Base-by-base conservation (phyloP, 148 eudicot genomes). In the Oxyria digyna region DNA sequence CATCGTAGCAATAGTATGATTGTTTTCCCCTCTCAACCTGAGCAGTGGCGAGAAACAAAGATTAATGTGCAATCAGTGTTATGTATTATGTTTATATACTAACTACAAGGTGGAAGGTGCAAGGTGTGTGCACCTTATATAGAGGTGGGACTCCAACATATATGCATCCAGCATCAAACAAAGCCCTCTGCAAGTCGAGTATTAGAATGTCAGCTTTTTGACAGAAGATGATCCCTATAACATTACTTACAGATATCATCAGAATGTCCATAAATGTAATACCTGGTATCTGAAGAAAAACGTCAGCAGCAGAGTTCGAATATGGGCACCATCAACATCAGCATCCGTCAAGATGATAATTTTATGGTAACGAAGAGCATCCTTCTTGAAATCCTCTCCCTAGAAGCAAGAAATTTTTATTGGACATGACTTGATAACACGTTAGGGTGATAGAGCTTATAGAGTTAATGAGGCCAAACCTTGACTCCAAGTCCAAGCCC, bases 311-410 rank as follows among this genome's bases (percentile, higher is more conserved):
- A 94, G 68, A 21, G 98, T 94, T 54, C 98, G 84, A 48, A 94
- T 94, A 75, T 94, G 98, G 71, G 98, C 98, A 63, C 98, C 98
- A 87, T 94, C 98, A 23, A 94, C 98, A 67, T 94, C 98, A 75
- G 98, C 98, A 80, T 94, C 98, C n/a, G 98, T 94, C 69, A 94
- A 74, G 42, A 94, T 94, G 63, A 94, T 94, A 41, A 94, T 94
- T 71, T 90, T 94, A 75, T 94, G 98, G 74, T 94, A 94, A 45
- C 97, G 97, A 32, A 94, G 86, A 64, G 84, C 85, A 10, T 86
- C 96, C 77, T 85, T 94, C 62, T 81, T 85, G 68, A 94, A 94
- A 74, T 94, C 98, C 78, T 94, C 98, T 42, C 98, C 98, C 98
- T 94, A 81, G 74, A 74, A 59, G 80, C 69, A 42, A 46, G 45